Conservation (phyloP, 495 filamentous ascomycete species). For the Podospora australis region DNA sequence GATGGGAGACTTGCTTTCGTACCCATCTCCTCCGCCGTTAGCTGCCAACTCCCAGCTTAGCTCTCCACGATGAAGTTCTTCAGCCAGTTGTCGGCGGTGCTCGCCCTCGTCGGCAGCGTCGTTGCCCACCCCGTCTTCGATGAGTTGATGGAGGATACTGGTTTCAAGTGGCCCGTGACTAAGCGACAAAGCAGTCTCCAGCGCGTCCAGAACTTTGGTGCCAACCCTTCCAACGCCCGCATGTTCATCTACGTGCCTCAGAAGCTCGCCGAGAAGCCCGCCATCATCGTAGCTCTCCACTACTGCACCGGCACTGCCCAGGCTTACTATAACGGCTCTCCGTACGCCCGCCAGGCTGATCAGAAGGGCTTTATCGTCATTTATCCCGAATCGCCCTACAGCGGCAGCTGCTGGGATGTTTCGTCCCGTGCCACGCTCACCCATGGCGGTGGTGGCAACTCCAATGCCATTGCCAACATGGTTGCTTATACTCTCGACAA, state of each 20-base stretch:
- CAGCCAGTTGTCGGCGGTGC: slow-evolving; percentile 4
- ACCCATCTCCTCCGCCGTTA: too few species aligned
- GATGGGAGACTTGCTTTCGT: neutral
- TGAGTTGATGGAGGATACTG: slow-evolving; percentile 8
- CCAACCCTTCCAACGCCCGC: slow-evolving; percentile 37
- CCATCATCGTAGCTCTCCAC: slow-evolving; percentile 52
- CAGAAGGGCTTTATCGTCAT: slow-evolving; percentile 46
- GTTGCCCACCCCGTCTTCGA: too few species aligned
- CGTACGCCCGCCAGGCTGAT: slow-evolving; percentile 31
- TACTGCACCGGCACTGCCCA: slow-evolving; percentile 35
- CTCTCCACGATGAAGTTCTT: slow-evolving; percentile 7
- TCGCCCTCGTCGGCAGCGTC: slow-evolving; percentile 9
- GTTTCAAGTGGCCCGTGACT: neutral
- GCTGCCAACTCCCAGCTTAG: too few species aligned
- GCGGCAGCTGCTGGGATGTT: slow-evolving; percentile 44
- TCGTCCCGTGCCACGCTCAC: slow-evolving; percentile 37
- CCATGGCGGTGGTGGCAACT: slow-evolving; percentile 52
- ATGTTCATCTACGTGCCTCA: slow-evolving; percentile 54
- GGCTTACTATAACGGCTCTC: slow-evolving; percentile 20
- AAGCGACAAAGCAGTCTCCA: slow-evolving; percentile 4
- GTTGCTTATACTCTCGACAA: slow-evolving; percentile 46
- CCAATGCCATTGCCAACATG: slow-evolving; percentile 54
- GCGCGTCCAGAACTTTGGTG: slow-evolving; percentile 35
- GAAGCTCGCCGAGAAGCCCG: slow-evolving; percentile 42
- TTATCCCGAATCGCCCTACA: slow-evolving; percentile 36